A percentile compares a stretch with the other conserved stretches of the same genome.
phyloP scores from a whole-genome alignment of 2,329 filamentous ascomycete species.

The Sarocladium oryzae region DNA sequence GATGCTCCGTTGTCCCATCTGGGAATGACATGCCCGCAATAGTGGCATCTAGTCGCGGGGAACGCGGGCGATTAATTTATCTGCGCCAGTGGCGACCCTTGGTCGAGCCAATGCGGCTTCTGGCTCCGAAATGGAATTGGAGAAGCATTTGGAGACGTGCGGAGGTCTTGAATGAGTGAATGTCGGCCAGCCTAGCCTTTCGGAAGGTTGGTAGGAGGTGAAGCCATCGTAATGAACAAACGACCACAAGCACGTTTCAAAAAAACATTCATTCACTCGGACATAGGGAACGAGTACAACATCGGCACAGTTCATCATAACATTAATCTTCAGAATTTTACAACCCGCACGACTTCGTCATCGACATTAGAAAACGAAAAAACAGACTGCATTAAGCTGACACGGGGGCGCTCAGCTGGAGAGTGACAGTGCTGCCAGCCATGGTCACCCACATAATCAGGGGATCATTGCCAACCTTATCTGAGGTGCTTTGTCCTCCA shows the following conservation, averaged over 20 bases:
- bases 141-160: conserved; percentile 3
- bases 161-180: not conserved
- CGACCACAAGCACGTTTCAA: too few relatives aligned
- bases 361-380: too few relatives aligned
- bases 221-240: too few relatives aligned
- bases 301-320: too few relatives aligned
- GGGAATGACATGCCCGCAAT: conserved; percentile 1
- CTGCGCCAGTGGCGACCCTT: not conserved
- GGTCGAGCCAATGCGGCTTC: conserved; percentile 3
- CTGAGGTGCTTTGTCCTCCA: conserved; percentile 33
- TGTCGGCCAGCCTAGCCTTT: too few relatives aligned
- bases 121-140: not conserved
- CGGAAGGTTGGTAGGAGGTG: too few relatives aligned
- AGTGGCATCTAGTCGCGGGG: conserved; percentile 6
- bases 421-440: conserved; percentile 35
- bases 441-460: conserved; percentile 43
- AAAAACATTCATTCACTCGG: too few relatives aligned
- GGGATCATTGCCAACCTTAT: conserved; percentile 49
- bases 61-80: conserved; percentile 6
- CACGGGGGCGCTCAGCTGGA: conserved; percentile 21
- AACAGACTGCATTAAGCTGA: not conserved
- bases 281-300: too few relatives aligned
- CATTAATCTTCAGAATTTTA: too few relatives aligned
- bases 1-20: conserved; percentile 22
- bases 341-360: too few relatives aligned